A percentile compares a stretch with the other conserved stretches of the same genome.
phyloP scores from a whole-genome alignment of 345 rosid genomes.

The Orychophragmus violaceus region DNA sequence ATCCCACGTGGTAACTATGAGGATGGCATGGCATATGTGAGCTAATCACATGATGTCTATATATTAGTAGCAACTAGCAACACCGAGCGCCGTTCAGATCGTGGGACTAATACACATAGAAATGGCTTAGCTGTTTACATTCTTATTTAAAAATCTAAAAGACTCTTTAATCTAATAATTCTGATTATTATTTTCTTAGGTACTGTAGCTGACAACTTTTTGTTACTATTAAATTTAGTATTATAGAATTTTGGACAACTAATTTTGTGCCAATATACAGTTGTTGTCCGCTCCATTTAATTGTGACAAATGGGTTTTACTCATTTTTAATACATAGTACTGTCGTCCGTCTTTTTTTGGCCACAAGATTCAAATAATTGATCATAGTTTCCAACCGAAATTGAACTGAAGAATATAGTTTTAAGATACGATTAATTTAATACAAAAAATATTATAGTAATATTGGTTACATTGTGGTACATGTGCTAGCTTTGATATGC shows the following conservation, averaged over 20 bases:
- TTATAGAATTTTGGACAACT: conserved; percentile 14
- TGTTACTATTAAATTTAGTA: not conserved
- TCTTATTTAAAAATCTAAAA: not conserved
- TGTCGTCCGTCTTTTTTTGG: not conserved
- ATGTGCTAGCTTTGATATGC: conserved; percentile 16
- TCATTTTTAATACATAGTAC: not conserved
- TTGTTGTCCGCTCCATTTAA: conserved; percentile 14
- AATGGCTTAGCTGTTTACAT: conserved; percentile 27
- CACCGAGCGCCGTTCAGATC: conserved; percentile 22
- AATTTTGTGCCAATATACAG: conserved; percentile 21
- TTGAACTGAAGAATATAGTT: conserved; percentile 23
- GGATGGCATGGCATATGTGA: conserved; percentile 7
- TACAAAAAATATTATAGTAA: not conserved
- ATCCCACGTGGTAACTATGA: not conserved
- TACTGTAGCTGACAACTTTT: not conserved
- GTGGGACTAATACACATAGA: not conserved
- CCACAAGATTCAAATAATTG: conserved; percentile 22
- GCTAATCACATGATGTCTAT: conserved; percentile 1
- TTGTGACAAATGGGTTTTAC: not conserved
- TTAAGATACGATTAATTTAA: conserved; percentile 3
- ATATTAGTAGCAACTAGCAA: not conserved
- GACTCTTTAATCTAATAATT: not conserved
- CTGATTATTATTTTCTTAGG: not conserved
- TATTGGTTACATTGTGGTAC: not conserved
- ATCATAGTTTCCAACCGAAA: conserved; percentile 24